A percentile compares a stretch with the other conserved stretches of the same genome.
Conservation (phyloP, 371 early-diverging fungal genomes). For the Actinomortierella wolfii region DNA sequence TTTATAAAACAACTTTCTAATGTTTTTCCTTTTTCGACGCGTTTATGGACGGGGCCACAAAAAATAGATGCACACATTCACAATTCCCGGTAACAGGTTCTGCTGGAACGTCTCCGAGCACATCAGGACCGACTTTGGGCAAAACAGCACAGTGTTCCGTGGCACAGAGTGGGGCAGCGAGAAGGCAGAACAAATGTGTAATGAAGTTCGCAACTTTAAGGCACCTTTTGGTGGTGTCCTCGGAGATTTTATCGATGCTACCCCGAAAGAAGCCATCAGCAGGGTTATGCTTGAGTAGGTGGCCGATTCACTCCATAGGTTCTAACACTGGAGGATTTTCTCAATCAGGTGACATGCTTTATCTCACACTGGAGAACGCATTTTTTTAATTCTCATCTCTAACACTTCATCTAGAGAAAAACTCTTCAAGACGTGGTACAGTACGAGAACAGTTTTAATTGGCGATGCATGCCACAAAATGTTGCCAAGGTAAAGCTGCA, state of each 20-base stretch:
- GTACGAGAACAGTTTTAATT: no score
- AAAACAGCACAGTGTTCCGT: constrained; percentile 1
- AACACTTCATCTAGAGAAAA: no score
- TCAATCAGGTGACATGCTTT: no score
- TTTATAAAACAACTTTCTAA: not conserved
- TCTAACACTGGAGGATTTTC: no score
- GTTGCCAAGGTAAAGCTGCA: no score
- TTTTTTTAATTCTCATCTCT: no score
- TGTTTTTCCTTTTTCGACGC: not conserved
- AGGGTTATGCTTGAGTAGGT: constrained; percentile 26
- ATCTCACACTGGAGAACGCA: no score
- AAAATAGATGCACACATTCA: constrained; percentile 22
- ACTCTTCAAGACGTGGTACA: no score
- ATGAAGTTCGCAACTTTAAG: constrained; percentile 10
- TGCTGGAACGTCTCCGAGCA: constrained; percentile 16
- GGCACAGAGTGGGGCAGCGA: constrained; percentile 18
- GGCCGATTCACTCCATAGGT: no score
- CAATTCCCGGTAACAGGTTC: constrained; percentile 9
- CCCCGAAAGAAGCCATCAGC: constrained; percentile 16
- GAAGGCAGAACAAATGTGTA: constrained; percentile 11
- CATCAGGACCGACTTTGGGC: no score
- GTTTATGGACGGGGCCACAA: no score
- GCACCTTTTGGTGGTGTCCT: not conserved
- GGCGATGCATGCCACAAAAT: no score
- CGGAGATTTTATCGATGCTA: constrained; percentile 18